Base-by-base conservation (phyloP, 2,329 filamentous ascomycete species). In the Neonectria sp. region DNA sequence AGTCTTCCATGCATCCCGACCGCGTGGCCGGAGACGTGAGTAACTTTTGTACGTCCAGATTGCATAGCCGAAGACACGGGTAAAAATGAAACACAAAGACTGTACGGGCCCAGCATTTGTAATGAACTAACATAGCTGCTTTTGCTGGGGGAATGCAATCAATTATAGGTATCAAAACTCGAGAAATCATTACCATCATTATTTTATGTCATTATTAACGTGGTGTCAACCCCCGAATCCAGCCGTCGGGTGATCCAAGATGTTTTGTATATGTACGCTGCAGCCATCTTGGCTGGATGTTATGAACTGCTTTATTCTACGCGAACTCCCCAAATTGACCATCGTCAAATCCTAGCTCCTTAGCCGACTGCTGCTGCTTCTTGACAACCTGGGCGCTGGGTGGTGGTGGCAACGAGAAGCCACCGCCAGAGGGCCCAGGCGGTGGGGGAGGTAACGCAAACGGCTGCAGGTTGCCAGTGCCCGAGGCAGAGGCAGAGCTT, bases 271-370 rank as follows among this genome's bases (percentile, higher is more conserved):
- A 58, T 61, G 35, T 57, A 66, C 45, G 45, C 63, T 60, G 49
- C 57, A 56, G 21, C 63, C 49, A 49, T 67, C 31, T 51, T 53
- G 43, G 55, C 45, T 58, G 49, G 31, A 24, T 24, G n/a, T 53
- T 24, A 35, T 21, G 21, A 21, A 40, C 12, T 35, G 13, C 33
- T 17, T 17, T 27, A 46, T 31, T 45, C 67, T 68, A 90, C 55
- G 87, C 88, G 82, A 97, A 97, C 81, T 97, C 94, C 24, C 93
- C 94, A 87, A 95, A 95, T 77, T 95, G 92, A 2, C 94, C 94
- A 78, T 97, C 93, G 76, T 97, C 94, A 75, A 96, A 96, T 0
- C 93, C 93, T 71, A 95, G 76, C 65, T 94, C 91, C 76, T 91
- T 84, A 6, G 86, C 83, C 13, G 88, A 86, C 74, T 82, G 83